Evolutionary conservation across 2,329 filamentous ascomycete species (phyloP), one percentile per base, ranked within the genome.

Genomic region (Pseudopithomyces chartarum): DNA sequence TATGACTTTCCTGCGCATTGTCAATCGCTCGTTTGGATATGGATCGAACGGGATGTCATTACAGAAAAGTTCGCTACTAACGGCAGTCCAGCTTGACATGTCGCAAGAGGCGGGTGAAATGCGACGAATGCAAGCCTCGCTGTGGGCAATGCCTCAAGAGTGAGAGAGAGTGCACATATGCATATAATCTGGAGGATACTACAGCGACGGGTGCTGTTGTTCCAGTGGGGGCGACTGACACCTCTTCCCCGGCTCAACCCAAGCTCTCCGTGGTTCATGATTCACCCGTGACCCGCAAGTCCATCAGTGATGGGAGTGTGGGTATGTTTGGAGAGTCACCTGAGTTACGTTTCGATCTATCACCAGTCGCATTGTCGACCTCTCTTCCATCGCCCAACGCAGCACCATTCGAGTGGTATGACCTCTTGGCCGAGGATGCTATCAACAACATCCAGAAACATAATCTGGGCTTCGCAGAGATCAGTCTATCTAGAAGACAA

Each of bases 71-170:
- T 15, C 15, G 20, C 38, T 39, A 59, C 66, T 68, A 54, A 66
- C 57, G 8, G 12, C 19, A 19, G 29, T 23, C 53, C 59, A 80
- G 77, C 59, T 66, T 79, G 43, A 79, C 77, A 13, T 82, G 80
- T 62, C 77, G 79, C 47, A 74, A 74, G 56, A 71, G 81, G 54
- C 78, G 82, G 57, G 80, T 82, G 64, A 84, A 83, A 69, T 83
- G 81, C 63, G 80, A 82, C 59, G 81, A 83, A 68, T 70, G 70
- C 34, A 78, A 75, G 58, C 80, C 78, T 13, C 65, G 73, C 32
- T 81, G 80, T 60, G 74, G 74, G 36, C 77, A 76, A 60, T 82
- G 79, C 65, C 64, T 70, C 15, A 81, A 80, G 61, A 76, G 74
- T 39, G 70, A 74, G 44, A 75, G 79, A 57, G 72, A 75, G 54